A percentile compares a stretch with the other conserved stretches of the same genome.
Evolutionary conservation across 441 rosid genomes (phyloP).

Genomic region (Cnidoscolus chayamansa): DNA sequence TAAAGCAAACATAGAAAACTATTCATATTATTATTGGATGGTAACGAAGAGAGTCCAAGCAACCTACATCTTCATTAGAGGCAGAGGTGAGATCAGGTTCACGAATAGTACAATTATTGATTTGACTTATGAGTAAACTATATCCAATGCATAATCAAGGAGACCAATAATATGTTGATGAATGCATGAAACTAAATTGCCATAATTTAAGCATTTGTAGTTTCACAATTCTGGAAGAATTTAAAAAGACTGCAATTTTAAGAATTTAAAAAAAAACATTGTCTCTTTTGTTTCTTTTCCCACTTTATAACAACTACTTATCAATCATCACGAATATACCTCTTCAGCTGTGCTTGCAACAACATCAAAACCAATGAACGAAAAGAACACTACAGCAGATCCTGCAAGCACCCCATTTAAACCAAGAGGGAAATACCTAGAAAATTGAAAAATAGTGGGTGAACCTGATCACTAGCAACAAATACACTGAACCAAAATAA

Average conservation of each 20-base stretch:
- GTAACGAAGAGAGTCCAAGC: background rate
- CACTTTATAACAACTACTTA: background rate
- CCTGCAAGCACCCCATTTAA: slow-evolving; percentile 84
- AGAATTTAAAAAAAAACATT: background rate
- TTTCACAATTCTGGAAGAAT: no score
- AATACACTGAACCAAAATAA: background rate
- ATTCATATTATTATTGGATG: background rate
- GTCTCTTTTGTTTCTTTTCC: background rate
- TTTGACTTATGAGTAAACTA: background rate
- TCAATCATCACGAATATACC: slow-evolving; percentile 33
- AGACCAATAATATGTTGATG: background rate
- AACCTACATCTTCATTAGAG: background rate
- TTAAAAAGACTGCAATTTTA: no score
- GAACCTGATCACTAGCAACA: slow-evolving; percentile 9
- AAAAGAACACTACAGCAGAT: slow-evolving; percentile 77
- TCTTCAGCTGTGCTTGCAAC: slow-evolving; percentile 89
- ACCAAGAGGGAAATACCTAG: slow-evolving; percentile 77
- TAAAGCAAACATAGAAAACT: background rate
- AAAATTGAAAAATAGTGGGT: slow-evolving; percentile 14
- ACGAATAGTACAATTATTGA: background rate
- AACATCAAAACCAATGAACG: slow-evolving; percentile 83
- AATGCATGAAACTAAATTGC: background rate
- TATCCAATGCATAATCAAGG: background rate
- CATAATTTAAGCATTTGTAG: background rate
- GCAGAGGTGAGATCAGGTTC: background rate